Evolutionary conservation across 306 rosid genomes (phyloP).

Genomic region (Morella rubra): DNA sequence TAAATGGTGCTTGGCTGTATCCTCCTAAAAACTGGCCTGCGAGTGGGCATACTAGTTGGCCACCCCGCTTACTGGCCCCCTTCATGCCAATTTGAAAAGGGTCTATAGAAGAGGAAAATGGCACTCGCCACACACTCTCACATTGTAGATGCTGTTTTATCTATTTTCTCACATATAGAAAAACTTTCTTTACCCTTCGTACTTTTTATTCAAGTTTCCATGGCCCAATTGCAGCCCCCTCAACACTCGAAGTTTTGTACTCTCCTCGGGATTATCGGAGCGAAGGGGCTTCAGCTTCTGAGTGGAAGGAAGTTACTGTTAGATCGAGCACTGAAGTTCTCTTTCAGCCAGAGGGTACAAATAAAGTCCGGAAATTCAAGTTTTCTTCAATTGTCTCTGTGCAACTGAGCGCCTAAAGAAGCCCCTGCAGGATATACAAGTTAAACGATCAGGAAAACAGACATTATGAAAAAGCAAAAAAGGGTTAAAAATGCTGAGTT

Average conservation of each 20-base stretch:
- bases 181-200: not conserved
- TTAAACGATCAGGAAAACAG: no score
- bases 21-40: not conserved
- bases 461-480: no score
- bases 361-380: constrained; percentile 65
- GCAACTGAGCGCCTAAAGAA: constrained; percentile 70
- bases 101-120: not conserved
- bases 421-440: not conserved
- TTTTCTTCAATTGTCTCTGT: constrained; percentile 67
- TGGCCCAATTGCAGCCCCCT: constrained; percentile 58
- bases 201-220: constrained; percentile 25
- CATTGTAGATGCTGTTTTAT: not conserved
- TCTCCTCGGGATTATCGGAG: constrained; percentile 68
- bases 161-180: constrained; percentile 1
- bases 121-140: not conserved
- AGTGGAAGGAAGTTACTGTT: constrained; percentile 71
- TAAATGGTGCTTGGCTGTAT: not conserved
- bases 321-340: constrained; percentile 77
- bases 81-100: not conserved
- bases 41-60: not conserved
- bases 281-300: constrained; percentile 60
- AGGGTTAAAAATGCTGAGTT: not conserved
- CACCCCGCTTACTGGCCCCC: not conserved
- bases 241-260: constrained; percentile 77
- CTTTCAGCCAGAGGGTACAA: constrained; percentile 59